Evolutionary conservation across 345 rosid genomes (phyloP), one percentile per base, ranked within the genome.

Genomic region (Linum usitatissimum): DNA sequence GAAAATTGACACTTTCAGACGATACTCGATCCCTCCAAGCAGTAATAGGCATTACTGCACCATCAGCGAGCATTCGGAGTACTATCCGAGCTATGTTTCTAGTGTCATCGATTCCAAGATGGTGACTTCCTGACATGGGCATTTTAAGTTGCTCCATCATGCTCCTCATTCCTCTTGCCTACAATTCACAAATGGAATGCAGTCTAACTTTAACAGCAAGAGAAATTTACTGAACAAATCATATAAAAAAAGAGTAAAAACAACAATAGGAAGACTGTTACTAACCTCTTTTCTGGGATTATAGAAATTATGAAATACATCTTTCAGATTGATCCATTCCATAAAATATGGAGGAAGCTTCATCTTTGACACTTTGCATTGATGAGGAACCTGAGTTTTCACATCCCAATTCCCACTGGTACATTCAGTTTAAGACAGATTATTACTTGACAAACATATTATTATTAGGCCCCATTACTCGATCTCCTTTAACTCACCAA

Each of bases 261-360:
- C 28, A 23, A 23, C 28, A 23, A 1, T 23, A 23, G 28, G 2
- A 2, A 23, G 28, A 23, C 28, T 23, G 28, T 23, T 23, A 18
- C 69, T 75, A 66, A 84, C 98, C 87, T 85, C 84, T 31, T 74
- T 79, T 53, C 30, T 54, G 19, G 71, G 76, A 14, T 75, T 70
- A 30, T 86, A 92, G 73, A 92, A 88, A 45, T 92, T 89, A 45
- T 82, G 80, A 68, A 83, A 92, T 15, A 78, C 79, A 66, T 88
- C 96, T 80, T 88, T 88, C 65, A 92, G 74, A 78, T 92, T 92
- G 69, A 88, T 79, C 98, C 96, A 92, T 71, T 92, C 93, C 86
- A 72, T 82, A 63, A 86, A 88, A 67, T 92, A 92, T 18, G 79
- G 68, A 0, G 98, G 98, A 69, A 86, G 87, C 53, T 79, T 82